phyloP scores from a whole-genome alignment of 2,329 filamentous ascomycete genomes.

The Hypoxylon sp. region DNA sequence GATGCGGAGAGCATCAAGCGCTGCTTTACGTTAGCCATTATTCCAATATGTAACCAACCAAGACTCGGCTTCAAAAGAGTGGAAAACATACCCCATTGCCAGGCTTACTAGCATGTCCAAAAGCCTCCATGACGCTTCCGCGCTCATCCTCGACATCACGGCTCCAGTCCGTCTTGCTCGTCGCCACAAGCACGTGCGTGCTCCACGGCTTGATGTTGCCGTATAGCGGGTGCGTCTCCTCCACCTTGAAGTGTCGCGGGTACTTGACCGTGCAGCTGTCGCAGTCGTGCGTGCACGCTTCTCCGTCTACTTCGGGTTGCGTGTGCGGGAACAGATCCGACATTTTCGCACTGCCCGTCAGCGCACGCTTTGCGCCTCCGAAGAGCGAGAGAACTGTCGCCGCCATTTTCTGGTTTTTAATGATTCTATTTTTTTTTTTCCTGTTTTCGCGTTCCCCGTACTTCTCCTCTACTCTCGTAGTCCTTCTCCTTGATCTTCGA shows the following conservation, averaged over 20 bases:
- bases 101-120: conserved; percentile 66
- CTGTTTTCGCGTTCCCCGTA: not conserved
- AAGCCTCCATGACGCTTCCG: conserved; percentile 82
- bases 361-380: conserved; percentile 49
- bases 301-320: conserved; percentile 79
- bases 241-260: conserved; percentile 75
- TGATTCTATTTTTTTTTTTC: conserved; percentile 21
- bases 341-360: conserved; percentile 36
- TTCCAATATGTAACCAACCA: too few relatives aligned
- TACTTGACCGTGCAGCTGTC: conserved; percentile 80
- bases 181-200: conserved; percentile 90
- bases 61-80: too few relatives aligned
- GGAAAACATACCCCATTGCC: conserved; percentile 71
- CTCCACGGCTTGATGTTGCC: conserved; percentile 87
- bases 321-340: conserved; percentile 75
- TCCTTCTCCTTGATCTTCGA: too few relatives aligned
- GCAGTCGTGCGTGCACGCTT: conserved; percentile 90
- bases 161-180: conserved; percentile 96
- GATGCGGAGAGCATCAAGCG: conserved; percentile 90
- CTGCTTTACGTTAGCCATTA: conserved; percentile 51
- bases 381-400: conserved; percentile 54
- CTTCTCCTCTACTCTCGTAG: not conserved
- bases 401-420: too few relatives aligned
- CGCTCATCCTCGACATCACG: conserved; percentile 88
- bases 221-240: conserved; percentile 81